Base-by-base conservation (phyloP, 352 stramenopile species). In the Peronospora belbahrii region DNA sequence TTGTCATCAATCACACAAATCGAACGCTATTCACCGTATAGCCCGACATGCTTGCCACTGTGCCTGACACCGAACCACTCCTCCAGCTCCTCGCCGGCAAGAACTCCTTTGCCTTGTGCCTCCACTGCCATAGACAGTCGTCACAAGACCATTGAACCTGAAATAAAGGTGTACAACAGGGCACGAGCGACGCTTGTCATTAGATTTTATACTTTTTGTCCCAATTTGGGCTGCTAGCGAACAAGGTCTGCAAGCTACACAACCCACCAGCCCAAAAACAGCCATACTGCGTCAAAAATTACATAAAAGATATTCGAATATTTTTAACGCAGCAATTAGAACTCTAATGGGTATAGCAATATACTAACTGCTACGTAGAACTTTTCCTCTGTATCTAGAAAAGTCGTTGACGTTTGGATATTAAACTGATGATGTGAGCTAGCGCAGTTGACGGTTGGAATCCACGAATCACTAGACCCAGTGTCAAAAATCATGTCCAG, bases 401-500 rank as follows among this genome's bases (percentile, higher is more conserved):
- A 88, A 2, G 76, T 88, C 0, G 62, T 81, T 6, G 79, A 91
- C 19, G 59, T 57, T 33, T 59, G 34, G 11, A 46, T 51, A 33
- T 83, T 42, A 33, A 88, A 91, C 25, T 60, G 62, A 36, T 61
- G 53, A 61, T 91, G 79, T 15, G 70, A 61, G 18, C 48, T 56
- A 1, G 44, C 35, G 39, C 76, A 91, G 18, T 62, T 65, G 6
- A 56, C 56, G 23, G 74, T 52, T 0, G 79, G 79, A 38, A 91
- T 74, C 79, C 79, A 91, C 37, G 79, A 86, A 59, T 91, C 79
- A 25, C 76, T 91, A 13, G 76, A 88, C 19, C 79, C 79, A 14
- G 79, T 91, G 40, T 91, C 79, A 36, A 91, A 88, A 28, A 88
- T 74, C 50, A 91, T 62, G 28, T 80, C 74, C 37, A 88, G 23